A percentile compares a stretch with the other conserved stretches of the same genome.
Evolutionary conservation across 768 basidiomycete species (phyloP).

Genomic region (Panaeolus cyanescens): DNA sequence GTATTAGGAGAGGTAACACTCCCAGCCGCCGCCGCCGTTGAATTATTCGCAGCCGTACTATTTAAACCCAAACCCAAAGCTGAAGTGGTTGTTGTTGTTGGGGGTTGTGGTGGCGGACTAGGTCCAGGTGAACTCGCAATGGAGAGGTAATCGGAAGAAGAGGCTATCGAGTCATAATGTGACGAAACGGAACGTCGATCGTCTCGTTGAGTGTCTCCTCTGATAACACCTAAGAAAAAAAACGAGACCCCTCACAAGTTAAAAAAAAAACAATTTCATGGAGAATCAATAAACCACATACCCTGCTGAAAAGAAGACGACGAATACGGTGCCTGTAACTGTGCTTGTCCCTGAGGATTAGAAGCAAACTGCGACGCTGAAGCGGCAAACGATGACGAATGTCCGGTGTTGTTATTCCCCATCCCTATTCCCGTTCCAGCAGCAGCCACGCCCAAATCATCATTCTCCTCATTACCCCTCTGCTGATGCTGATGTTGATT

Average conservation of each 20-base stretch:
- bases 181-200: slow-evolving; percentile 56
- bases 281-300: neutral
- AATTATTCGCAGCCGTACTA: too few species aligned
- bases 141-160: slow-evolving; percentile 64
- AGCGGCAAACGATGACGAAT: slow-evolving; percentile 46
- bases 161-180: slow-evolving; percentile 50
- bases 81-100: slow-evolving; percentile 35
- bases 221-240: neutral
- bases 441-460: neutral
- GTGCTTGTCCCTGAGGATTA: slow-evolving; percentile 24
- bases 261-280: too few species aligned
- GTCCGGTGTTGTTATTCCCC: too few species aligned
- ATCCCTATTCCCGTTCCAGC: slow-evolving; percentile 52
- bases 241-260: too few species aligned
- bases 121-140: slow-evolving; percentile 74
- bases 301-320: neutral
- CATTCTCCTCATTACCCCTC: neutral
- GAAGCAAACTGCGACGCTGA: slow-evolving; percentile 46
- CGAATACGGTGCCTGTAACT: neutral
- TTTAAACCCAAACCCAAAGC: too few species aligned
- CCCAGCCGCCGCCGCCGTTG: too few species aligned
- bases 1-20: slow-evolving; percentile 36
- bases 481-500: neutral
- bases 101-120: slow-evolving; percentile 51
- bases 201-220: slow-evolving; percentile 11